phyloP scores from a whole-genome alignment of 2,329 filamentous ascomycete genomes.

The Aspergillus tamarii region DNA sequence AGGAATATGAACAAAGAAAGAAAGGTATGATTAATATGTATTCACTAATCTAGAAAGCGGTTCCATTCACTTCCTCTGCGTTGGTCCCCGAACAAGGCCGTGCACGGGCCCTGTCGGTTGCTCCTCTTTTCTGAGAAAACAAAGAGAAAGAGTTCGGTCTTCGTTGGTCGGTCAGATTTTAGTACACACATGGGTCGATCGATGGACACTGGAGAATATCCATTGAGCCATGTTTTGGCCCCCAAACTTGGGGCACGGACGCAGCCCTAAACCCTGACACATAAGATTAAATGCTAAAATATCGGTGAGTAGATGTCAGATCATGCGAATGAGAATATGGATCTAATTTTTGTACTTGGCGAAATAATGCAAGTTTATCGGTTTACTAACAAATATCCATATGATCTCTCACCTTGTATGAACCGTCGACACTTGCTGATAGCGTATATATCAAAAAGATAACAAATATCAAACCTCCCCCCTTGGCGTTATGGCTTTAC shows the following conservation, averaged over 20 bases:
- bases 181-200: background rate
- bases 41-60: background rate
- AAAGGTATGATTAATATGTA: too few relatives aligned
- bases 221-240: background rate
- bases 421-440: too few relatives aligned
- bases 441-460: too few relatives aligned
- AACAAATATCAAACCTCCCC: too few relatives aligned
- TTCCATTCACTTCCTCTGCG: background rate
- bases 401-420: too few relatives aligned
- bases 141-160: background rate
- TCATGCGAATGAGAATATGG: too few relatives aligned
- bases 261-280: background rate
- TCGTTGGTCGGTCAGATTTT: background rate
- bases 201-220: background rate
- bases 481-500: background rate
- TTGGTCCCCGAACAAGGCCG: too few relatives aligned
- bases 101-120: too few relatives aligned
- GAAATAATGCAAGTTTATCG: too few relatives aligned
- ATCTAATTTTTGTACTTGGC: background rate
- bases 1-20: background rate
- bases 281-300: background rate
- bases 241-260: background rate
- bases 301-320: too few relatives aligned
- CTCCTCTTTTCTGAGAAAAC: too few relatives aligned
- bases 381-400: too few relatives aligned